Conservation (phyloP, 2,329 filamentous ascomycete genomes). For the Conoideocrella luteorostrata region DNA sequence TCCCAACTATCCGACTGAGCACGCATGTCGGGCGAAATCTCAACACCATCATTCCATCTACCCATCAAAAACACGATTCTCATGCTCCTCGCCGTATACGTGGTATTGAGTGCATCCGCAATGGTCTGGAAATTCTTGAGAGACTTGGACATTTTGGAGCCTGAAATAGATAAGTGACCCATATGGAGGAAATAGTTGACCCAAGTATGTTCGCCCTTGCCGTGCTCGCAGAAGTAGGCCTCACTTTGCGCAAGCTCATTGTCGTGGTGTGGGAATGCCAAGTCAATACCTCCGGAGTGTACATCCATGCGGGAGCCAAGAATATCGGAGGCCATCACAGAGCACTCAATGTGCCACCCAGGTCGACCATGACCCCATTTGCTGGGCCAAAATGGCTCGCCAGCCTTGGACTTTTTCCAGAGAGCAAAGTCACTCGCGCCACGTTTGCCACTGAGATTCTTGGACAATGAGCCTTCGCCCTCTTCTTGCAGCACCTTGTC, state of each 20-base stretch:
- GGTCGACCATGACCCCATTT: slow-evolving; percentile 83
- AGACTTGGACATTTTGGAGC: slow-evolving; percentile 93
- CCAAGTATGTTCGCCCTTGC: slow-evolving; percentile 62
- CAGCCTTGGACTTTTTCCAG: slow-evolving; percentile 88
- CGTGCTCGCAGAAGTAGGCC: slow-evolving; percentile 63
- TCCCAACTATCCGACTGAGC: slow-evolving; percentile 74
- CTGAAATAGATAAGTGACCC: slow-evolving; percentile 79
- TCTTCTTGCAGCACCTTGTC: slow-evolving; percentile 80
- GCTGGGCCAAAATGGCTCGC: slow-evolving; percentile 85
- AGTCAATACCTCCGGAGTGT: slow-evolving; percentile 86
- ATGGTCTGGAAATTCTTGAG: slow-evolving; percentile 96
- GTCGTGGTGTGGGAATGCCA: slow-evolving; percentile 87
- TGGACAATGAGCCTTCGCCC: slow-evolving; percentile 76
- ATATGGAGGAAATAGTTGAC: slow-evolving; percentile 96
- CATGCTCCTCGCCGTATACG: slow-evolving; percentile 72
- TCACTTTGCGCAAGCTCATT: slow-evolving; percentile 89
- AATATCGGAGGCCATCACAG: slow-evolving; percentile 88
- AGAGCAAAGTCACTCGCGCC: slow-evolving; percentile 80
- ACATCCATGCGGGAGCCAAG: slow-evolving; percentile 83
- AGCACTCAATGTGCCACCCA: slow-evolving; percentile 97
- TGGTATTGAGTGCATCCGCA: slow-evolving; percentile 64
- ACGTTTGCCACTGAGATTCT: slow-evolving; percentile 59
- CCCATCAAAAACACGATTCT: slow-evolving; percentile 84
- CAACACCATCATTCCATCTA: slow-evolving; percentile 84
- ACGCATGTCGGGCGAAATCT: slow-evolving; percentile 80